These are phyloP conservation scores for Vicia sativa DNA, from an alignment of 306 rosid species.

Conservation along the genomic window DNA sequence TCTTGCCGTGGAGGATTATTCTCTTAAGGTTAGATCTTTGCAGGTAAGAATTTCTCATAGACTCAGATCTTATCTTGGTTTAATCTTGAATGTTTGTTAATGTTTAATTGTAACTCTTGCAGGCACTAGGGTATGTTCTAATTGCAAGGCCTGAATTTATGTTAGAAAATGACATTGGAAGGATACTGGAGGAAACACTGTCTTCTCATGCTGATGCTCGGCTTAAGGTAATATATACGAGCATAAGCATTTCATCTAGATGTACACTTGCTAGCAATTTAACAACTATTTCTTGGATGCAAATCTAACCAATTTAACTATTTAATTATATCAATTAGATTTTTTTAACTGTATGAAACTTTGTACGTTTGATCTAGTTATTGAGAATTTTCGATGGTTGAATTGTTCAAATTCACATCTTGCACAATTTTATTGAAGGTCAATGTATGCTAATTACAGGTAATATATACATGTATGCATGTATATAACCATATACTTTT, in stretches of 20 bases:
- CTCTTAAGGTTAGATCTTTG: conserved; percentile 77
- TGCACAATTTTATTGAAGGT: not conserved
- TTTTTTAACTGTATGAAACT: not conserved
- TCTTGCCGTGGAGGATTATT: conserved; percentile 70
- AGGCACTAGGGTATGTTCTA: conserved; percentile 92
- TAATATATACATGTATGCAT: not conserved
- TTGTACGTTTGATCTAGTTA: not conserved
- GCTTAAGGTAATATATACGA: conserved; percentile 62
- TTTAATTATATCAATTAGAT: not conserved
- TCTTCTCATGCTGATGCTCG: conserved; percentile 72
- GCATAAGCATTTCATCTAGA: conserved; percentile 1
- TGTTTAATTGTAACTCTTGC: conserved; percentile 47
- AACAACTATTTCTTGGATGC: not conserved
- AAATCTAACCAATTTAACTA: not conserved
- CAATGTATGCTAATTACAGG: not conserved
- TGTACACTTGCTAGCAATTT: not conserved
- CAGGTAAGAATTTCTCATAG: conserved; percentile 58
- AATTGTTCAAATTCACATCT: not conserved
- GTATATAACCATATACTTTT: not conserved
- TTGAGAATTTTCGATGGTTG: not conserved
- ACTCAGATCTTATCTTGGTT: conserved; percentile 31
- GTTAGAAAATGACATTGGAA: conserved; percentile 87
- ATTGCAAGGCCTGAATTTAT: conserved; percentile 94
- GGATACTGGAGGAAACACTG: conserved; percentile 59
- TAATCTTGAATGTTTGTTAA: conserved; percentile 35